A percentile compares a stretch with the other conserved stretches of the same genome.
phyloP scores from a whole-genome alignment of 306 rosid genomes.

The Pterocarpus santalinus region DNA sequence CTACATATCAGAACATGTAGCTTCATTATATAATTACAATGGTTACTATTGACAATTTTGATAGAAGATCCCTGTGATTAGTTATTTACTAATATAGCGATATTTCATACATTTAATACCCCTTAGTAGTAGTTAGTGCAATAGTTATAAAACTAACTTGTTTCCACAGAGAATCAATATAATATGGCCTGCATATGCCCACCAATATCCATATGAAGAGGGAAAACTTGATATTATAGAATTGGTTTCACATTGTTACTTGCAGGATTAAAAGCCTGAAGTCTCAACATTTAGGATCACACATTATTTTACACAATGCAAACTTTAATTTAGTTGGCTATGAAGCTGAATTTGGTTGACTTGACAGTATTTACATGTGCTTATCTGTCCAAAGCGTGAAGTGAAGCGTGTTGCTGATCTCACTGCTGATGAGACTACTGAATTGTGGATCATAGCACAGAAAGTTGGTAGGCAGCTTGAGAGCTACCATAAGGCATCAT shows the following conservation, averaged over 20 bases:
- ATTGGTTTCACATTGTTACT: neutral
- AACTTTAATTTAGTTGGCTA: neutral
- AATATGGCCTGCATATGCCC: neutral
- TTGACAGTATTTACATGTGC: slow-evolving; percentile 85
- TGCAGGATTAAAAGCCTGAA: neutral
- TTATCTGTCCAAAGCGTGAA: slow-evolving; percentile 88
- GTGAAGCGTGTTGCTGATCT: slow-evolving; percentile 89
- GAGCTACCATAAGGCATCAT: slow-evolving; percentile 79
- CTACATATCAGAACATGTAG: slow-evolving; percentile 15
- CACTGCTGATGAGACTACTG: slow-evolving; percentile 71
- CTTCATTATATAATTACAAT: neutral
- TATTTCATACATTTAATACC: neutral
- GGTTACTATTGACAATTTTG: neutral
- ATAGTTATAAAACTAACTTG: neutral
- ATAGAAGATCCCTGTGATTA: neutral
- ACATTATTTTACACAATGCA: neutral
- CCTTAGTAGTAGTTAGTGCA: too few species aligned
- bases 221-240: neutral
- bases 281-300: neutral
- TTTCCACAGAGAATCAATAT: slow-evolving; percentile 1
- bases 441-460: slow-evolving; percentile 88
- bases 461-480: slow-evolving; percentile 80
- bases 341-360: slow-evolving; percentile 47
- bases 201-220: too few species aligned
- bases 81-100: neutral